Base-by-base conservation (phyloP, 768 basidiomycete species). In the Hirschioporus abietinus region DNA sequence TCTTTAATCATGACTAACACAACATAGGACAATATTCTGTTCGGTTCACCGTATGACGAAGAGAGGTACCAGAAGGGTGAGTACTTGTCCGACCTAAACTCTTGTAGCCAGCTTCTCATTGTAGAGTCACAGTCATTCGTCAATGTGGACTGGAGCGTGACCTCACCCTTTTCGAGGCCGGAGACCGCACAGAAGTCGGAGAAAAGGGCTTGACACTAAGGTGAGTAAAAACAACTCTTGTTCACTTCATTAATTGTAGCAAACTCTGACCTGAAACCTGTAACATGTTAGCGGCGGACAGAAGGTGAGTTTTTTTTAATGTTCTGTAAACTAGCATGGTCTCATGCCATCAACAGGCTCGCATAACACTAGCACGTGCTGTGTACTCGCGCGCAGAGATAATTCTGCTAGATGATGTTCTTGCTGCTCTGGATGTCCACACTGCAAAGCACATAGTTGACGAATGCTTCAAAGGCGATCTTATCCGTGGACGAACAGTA, bases 331-430 rank as follows among this genome's bases (percentile, higher is more conserved):
- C 24, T 10, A n/a, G 20, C 17, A 27, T 20, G 9, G 20, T 52
- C 63, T 25, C 36, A 60, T 10, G 75, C 23, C 10, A 36, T 60
- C 64, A 80, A 65, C 79, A 83, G 52, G 86, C 79, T 72, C 73
- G 87, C 30, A 75, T 88, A 57, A 84, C 84, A 0, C 76, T 87
- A 24, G 87, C 87, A 2, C 78, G 87, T 7, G 86, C 87, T 0
- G 76, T 88, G 1, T 89, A 89, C 72, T 84, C 84, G 1, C 75
- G 75, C n/a, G 86, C 91, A 0, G 74, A 84, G 26, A 85, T 87
- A 20, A 72, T 94, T 7, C 75, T 94, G 12, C 76, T 93, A 58
- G 92, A 94, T 70, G 91, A 93, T 71, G 85, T 91, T 30, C 75
- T 89, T 26, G 86, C 86, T 20, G 88, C 88, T 4, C 75, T 89